Evolutionary conservation across 2,329 filamentous ascomycete genomes (phyloP).

Genomic region (Exophiala sideris): DNA sequence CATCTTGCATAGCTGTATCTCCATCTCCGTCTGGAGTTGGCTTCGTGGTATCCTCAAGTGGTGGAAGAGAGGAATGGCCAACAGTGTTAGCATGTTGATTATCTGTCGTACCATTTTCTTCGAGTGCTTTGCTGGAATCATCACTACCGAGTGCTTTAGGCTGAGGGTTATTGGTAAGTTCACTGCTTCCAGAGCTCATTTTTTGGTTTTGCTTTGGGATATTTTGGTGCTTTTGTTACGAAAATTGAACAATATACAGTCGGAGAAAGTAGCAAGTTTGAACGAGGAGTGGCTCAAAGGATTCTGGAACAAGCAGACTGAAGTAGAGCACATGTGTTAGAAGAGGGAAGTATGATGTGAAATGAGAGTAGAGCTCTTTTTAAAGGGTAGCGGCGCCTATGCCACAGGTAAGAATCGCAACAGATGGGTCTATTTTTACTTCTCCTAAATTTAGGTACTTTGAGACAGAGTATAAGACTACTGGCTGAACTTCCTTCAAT

Average conservation of each 20-base stretch:
- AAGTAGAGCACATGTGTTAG: background rate
- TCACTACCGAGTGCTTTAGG: background rate
- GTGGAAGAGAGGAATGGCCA: background rate
- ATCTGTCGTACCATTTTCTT: background rate
- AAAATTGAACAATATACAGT: background rate
- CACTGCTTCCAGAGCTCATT: background rate
- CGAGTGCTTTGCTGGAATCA: background rate
- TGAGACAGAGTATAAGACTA: constrained; percentile 1
- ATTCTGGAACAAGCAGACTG: background rate
- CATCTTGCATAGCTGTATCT: background rate
- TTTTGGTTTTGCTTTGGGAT: background rate
- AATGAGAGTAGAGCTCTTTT: background rate
- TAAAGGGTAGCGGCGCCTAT: background rate
- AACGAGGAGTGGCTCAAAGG: background rate
- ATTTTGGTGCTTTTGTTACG: background rate
- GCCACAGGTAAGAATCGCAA: background rate
- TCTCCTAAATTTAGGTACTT: constrained; percentile 1
- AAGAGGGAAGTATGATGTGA: background rate
- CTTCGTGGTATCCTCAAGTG: background rate
- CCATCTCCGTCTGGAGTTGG: background rate
- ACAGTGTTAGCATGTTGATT: background rate
- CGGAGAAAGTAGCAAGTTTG: background rate
- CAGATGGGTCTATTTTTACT: constrained; percentile 1
- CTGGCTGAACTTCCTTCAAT: background rate
- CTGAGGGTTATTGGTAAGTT: background rate